Percentiles rank a stretch among this genome's conserved stretches.
Evolutionary conservation across 148 eudicot genomes (phyloP).

Genomic region (Rheum nobile): DNA sequence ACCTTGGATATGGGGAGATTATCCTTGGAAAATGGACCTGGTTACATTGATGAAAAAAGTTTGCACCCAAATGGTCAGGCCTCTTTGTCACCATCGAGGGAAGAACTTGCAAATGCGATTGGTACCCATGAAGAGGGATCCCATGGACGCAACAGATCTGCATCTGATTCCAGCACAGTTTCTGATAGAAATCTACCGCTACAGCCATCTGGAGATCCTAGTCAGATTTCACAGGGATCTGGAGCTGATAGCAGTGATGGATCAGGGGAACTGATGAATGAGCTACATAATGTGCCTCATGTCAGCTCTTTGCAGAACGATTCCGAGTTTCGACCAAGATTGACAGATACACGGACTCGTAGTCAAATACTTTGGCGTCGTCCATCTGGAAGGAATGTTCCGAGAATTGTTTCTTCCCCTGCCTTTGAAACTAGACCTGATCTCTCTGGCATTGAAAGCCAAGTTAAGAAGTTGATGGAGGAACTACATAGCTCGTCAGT

Average conservation of each 20-base stretch:
- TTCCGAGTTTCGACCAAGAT: constrained; percentile 24
- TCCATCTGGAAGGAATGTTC: constrained; percentile 24
- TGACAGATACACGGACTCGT: constrained; percentile 31
- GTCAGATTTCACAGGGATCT: constrained; percentile 17
- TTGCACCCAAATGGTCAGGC: constrained; percentile 31
- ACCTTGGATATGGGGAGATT: constrained; percentile 29
- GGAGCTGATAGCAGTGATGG: constrained; percentile 7
- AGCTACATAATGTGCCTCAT: constrained; percentile 29
- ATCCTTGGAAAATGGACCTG: constrained; percentile 33
- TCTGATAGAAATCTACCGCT: constrained; percentile 31
- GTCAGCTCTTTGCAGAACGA: constrained; percentile 21
- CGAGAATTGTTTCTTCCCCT: constrained; percentile 5
- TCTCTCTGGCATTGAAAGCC: constrained; percentile 3
- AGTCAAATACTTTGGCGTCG: constrained; percentile 38
- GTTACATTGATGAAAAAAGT: constrained; percentile 36
- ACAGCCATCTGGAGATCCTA: constrained; percentile 23
- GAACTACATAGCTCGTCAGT: constrained; percentile 1
- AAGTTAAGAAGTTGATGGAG: not conserved
- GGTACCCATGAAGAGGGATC: constrained; percentile 28
- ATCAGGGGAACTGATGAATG: constrained; percentile 34
- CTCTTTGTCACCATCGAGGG: constrained; percentile 31
- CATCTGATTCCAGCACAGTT: constrained; percentile 34
- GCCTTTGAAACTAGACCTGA: constrained; percentile 2
- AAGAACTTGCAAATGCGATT: constrained; percentile 21
- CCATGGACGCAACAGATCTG: constrained; percentile 26